Evolutionary conservation across 108 stramenopile genomes (phyloP), one percentile per base, ranked within the genome.

Genomic region (Cylindrotheca closterium): DNA sequence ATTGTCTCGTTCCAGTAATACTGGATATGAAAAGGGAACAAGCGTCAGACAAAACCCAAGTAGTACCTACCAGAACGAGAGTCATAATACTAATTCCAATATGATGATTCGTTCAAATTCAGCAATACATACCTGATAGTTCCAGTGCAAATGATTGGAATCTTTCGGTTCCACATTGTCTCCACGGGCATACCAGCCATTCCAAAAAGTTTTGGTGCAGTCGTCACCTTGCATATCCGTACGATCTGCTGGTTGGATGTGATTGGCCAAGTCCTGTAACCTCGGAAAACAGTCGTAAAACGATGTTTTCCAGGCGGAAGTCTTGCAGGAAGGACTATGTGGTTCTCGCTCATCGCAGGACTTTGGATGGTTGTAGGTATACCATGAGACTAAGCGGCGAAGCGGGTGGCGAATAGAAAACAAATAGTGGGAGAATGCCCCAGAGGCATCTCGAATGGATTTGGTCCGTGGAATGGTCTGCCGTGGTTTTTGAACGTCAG

Each of bases 101-200:
- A 51, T 51, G 4, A 51, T 55, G 2, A 17, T 30, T n/a, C 10
- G 8, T 8, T 45, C 42, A 45, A 12, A 15, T 45, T 45, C 12
- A 12, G 12, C 42, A 45, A 45, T 45, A 23, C 65, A 47, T 55
- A 55, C 55, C 3, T 66, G 53, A 53, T 56, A 66, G 65, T 55
- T 66, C 65, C 65, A 66, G 27, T 66, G 55, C 30, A 66, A 25
- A 66, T 66, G 65, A 28, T 66, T 66, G 24, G 65, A 31, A 46
- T 66, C 55, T 25, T 55, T 66, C 5, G 51, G 10, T 42, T 42
- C 37, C 50, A 63, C 63, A 33, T 31, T 52, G 4, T 8, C 2
- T 12, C 47, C 21, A 22, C 51, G 49, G 22, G 47, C 63, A 30
- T 52, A 63, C 63, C 63, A 63, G 4, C 63, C 63, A 52, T 63